phyloP scores from a whole-genome alignment of 1,139 yeast species.

The Debaryomyces coudertii region DNA sequence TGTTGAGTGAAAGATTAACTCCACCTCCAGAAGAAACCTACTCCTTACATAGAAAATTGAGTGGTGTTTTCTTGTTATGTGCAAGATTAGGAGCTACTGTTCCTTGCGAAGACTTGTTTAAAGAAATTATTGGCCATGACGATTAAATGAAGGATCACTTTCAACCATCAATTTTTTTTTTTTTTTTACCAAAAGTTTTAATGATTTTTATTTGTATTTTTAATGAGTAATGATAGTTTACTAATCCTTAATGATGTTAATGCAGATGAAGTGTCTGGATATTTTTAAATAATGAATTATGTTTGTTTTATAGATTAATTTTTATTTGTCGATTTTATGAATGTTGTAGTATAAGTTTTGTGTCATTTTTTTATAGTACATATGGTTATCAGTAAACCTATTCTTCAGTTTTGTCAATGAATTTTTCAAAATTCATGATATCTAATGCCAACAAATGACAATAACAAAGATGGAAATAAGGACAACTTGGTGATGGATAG shows the following conservation, averaged over 20 bases:
- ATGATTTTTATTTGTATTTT: constrained; percentile 8
- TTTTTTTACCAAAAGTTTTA: constrained; percentile 6
- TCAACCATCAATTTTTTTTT: background rate
- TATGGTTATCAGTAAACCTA: background rate
- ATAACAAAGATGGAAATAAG: background rate
- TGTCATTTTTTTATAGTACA: background rate
- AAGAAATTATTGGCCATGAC: constrained; percentile 62
- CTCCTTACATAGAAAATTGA: constrained; percentile 88
- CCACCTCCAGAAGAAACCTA: constrained; percentile 99
- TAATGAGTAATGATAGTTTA: constrained; percentile 13
- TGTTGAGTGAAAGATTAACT: constrained; percentile 88
- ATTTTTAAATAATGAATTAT: constrained; percentile 9
- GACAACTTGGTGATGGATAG: background rate
- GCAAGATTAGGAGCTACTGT: constrained; percentile 83
- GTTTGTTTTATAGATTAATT: constrained; percentile 10
- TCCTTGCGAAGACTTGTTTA: constrained; percentile 78
- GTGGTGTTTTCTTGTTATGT: constrained; percentile 91
- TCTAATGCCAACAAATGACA: constrained; percentile 6
- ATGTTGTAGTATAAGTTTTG: constrained; percentile 2
- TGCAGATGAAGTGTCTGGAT: constrained; percentile 4
- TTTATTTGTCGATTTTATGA: background rate
- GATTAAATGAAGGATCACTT: constrained; percentile 1
- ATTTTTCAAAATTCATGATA: background rate
- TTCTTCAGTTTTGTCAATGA: background rate
- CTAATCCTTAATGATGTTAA: constrained; percentile 10